These are phyloP conservation scores for Penicillium sp. DNA, from an alignment of 2,329 filamentous ascomycete genomes.

Conservation along the genomic window DNA sequence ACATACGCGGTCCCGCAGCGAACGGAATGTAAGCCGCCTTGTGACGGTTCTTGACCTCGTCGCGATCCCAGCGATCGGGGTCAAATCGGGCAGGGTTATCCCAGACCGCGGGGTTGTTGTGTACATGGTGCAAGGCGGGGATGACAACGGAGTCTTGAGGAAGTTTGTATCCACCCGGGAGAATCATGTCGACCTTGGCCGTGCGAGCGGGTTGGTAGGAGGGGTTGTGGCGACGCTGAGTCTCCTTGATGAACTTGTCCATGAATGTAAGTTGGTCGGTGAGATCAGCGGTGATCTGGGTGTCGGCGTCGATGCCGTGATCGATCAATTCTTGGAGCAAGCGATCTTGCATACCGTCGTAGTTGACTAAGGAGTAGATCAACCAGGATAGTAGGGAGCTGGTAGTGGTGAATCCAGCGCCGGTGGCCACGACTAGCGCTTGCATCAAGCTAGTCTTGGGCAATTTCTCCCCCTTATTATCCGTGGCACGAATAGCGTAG, in stretches of 20 bases:
- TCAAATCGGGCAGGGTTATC: conserved; percentile 60
- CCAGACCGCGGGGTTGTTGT: conserved; percentile 59
- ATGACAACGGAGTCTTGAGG: conserved; percentile 57
- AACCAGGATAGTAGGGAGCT: conserved; percentile 61
- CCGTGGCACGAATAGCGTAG: conserved; percentile 56
- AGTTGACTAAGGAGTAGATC: conserved; percentile 55
- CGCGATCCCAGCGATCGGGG: conserved; percentile 60
- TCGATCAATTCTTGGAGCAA: conserved; percentile 61
- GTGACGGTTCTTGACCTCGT: conserved; percentile 52
- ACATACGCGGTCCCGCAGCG: conserved; percentile 56
- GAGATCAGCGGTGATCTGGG: conserved; percentile 49
- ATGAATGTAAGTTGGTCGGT: conserved; percentile 50
- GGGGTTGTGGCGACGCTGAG: conserved; percentile 61
- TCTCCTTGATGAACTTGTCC: conserved; percentile 58
- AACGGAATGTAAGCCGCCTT: conserved; percentile 61
- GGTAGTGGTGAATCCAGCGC: conserved; percentile 64
- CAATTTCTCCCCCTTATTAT: conserved; percentile 33
- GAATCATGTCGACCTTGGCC: conserved; percentile 56
- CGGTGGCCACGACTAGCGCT: conserved; percentile 54
- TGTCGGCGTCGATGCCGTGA: conserved; percentile 47
- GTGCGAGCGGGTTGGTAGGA: conserved; percentile 64
- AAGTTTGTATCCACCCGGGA: conserved; percentile 62
- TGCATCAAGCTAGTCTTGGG: conserved; percentile 28
- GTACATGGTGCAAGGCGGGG: conserved; percentile 49
- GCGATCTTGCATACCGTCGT: conserved; percentile 58